phyloP scores from a whole-genome alignment of 352 stramenopile genomes.

The Pythium coloratum region DNA sequence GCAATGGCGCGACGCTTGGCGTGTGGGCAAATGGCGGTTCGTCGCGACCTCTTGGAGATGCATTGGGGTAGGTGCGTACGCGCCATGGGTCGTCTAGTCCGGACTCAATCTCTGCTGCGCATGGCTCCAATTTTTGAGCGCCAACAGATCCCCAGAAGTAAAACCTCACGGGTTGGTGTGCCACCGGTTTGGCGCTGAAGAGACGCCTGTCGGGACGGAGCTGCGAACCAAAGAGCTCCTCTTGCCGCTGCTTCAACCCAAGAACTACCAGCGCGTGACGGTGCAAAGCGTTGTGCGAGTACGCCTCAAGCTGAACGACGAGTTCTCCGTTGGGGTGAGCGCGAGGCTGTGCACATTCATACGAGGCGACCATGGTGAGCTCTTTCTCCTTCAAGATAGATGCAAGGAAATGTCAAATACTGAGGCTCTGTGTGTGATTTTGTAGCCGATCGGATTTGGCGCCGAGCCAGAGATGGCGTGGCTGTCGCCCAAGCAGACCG shows the following conservation, averaged over 20 bases:
- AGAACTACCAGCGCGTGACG: background rate
- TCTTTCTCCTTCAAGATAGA: background rate
- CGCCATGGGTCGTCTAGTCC: background rate
- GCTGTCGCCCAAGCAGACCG: constrained; percentile 87
- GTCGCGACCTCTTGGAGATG: background rate
- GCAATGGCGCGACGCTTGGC: constrained; percentile 2
- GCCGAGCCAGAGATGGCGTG: constrained; percentile 89
- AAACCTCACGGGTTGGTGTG: background rate
- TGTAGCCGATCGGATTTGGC: constrained; percentile 78
- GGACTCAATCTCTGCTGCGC: background rate
- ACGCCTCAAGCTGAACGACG: background rate
- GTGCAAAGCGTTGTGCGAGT: background rate
- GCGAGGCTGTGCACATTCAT: background rate
- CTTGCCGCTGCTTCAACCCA: background rate
- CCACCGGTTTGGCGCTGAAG: background rate
- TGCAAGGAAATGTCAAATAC: background rate
- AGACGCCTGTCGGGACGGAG: background rate
- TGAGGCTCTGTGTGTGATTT: constrained; percentile 30
- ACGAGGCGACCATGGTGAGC: background rate
- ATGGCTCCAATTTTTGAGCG: background rate
- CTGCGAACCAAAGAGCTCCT: background rate
- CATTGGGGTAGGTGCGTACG: background rate
- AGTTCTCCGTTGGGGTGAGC: background rate
- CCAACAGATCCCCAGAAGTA: background rate
- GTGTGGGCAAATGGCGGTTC: background rate